phyloP scores from a whole-genome alignment of 2,329 filamentous ascomycete genomes.

The Arthrobotrys pseudoclavata region DNA sequence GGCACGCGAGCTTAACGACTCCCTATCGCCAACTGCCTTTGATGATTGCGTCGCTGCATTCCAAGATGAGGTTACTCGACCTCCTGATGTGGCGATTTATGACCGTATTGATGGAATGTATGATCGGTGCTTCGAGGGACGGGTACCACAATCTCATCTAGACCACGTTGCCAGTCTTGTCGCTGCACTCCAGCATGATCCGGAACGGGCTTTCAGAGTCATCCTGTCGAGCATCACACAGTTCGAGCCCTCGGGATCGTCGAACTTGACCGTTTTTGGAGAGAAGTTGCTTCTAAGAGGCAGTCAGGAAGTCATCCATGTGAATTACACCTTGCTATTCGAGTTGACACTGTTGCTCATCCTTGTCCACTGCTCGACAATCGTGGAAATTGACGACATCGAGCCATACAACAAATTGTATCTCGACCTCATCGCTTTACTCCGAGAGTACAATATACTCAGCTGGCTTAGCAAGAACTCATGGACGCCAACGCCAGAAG shows the following conservation, averaged over 20 bases:
- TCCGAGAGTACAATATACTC: conserved; percentile 81
- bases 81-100: conserved; percentile 77
- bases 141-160: conserved; percentile 84
- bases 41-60: conserved; percentile 78
- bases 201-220: conserved; percentile 40
- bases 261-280: conserved; percentile 79
- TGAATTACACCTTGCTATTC: conserved; percentile 81
- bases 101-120: conserved; percentile 84
- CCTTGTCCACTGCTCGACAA: conserved; percentile 79
- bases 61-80: conserved; percentile 79
- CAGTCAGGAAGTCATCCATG: conserved; percentile 81
- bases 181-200: conserved; percentile 27
- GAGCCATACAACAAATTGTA: conserved; percentile 74
- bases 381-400: conserved; percentile 74
- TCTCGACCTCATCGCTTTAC: conserved; percentile 76
- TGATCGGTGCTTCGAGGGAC: conserved; percentile 81
- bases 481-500: conserved; percentile 67
- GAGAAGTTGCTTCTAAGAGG: conserved; percentile 80
- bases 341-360: conserved; percentile 82
- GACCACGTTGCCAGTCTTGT: conserved; percentile 60
- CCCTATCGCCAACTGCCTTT: conserved; percentile 77
- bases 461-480: conserved; percentile 75
- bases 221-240: conserved; percentile 40
- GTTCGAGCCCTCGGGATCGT: conserved; percentile 65
- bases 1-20: conserved; percentile 77